Conservation (phyloP, 148 eudicot species). For the Agrostemma githago region DNA sequence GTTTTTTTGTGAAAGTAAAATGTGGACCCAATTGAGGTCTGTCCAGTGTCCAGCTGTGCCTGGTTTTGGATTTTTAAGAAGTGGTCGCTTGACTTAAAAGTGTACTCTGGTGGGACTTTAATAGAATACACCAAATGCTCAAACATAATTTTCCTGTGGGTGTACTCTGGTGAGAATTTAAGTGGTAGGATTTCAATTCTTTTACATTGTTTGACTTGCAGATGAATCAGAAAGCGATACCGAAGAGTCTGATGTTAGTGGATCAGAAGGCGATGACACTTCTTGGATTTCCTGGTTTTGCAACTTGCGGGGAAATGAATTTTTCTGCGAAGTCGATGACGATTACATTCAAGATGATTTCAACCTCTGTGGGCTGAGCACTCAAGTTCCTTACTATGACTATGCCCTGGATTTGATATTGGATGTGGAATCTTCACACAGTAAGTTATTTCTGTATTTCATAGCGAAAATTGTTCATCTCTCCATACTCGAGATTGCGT, state of each 20-base stretch:
- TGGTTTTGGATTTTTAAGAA: background rate
- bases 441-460: conserved; percentile 27
- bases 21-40: too few species aligned
- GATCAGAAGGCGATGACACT: conserved; percentile 75
- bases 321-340: conserved; percentile 78
- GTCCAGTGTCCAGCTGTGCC: background rate
- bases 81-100: background rate
- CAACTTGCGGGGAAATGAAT: conserved; percentile 69
- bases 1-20: too few species aligned
- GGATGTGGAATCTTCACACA: conserved; percentile 75
- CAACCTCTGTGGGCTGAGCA: conserved; percentile 72
- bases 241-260: conserved; percentile 74
- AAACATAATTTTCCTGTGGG: background rate
- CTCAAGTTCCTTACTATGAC: conserved; percentile 76
- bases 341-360: conserved; percentile 81
- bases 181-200: background rate
- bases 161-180: too few species aligned
- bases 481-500: background rate
- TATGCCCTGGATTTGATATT: conserved; percentile 68
- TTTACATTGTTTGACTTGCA: conserved; percentile 23
- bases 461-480: background rate
- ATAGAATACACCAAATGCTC: background rate
- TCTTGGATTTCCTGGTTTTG: conserved; percentile 87
- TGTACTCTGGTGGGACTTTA: background rate
- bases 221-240: conserved; percentile 75